Evolutionary conservation across 805 yeast species (phyloP), one percentile per base, ranked within the genome.

Genomic region (Saccharomycopsis schoenii): DNA sequence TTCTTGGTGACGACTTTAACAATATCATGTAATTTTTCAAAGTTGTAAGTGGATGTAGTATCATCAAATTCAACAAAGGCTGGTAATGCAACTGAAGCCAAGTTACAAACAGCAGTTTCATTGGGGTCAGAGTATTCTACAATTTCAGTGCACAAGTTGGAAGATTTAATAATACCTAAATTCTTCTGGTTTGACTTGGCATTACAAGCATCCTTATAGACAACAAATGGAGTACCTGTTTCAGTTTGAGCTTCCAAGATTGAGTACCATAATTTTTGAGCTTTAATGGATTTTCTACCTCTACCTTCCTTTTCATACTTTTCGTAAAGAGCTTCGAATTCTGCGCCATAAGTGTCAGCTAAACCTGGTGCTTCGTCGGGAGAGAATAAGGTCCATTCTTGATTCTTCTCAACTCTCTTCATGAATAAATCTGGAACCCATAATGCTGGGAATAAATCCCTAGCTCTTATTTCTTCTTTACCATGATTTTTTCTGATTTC

Each of bases 361-460:
- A 93, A 78, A 8, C 97, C 97, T 9, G 94, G 93, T 61, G 94
- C 91, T 69, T 84, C 89, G 73, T 86, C 84, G 57, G 96, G 96
- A 50, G 96, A 89, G 72, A 93, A 91, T 61, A 93, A 76, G 60
- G 93, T 83, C 99, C 99, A 93, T 29, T 85, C 86, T 58, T 73
- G 84, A 69, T 90, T 82, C 17, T 73, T 75, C 72, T 89, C 88
- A 52, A 93, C 97, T 66, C 94, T 83, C 72, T 86, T 75, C 99
- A 93, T 93, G 74, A 93, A 93, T 69, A 93, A 76, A 71, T 93
- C 98, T 1, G 97, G 89, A 54, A 93, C 83, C 99, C 99, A 93
- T 57, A 93, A 78, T 6, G 96, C 98, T 69, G 88, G 84, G 77
- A 93, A 93, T 66, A 93, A 76, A 72, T 93, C 98, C 69, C 98